Evolutionary conservation across 345 rosid species (phyloP).

Genomic region (Salix dunnii): DNA sequence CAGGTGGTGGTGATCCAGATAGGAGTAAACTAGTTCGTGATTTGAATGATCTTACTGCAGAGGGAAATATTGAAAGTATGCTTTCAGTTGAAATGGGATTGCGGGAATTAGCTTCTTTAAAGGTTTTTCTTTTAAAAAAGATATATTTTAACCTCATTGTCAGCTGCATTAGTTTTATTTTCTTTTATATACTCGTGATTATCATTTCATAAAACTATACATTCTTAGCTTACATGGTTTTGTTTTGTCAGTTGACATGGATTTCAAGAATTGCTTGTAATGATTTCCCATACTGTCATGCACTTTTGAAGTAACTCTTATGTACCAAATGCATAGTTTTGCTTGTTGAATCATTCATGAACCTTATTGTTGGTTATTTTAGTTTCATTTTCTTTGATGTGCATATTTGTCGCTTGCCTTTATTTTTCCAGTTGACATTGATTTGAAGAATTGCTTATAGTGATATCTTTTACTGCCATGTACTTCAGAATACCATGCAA

Average conservation of each 20-base stretch:
- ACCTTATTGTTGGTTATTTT: neutral
- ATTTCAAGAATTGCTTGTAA: neutral
- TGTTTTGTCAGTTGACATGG: neutral
- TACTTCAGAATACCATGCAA: neutral
- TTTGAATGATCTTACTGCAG: slow-evolving; percentile 78
- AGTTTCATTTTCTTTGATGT: neutral
- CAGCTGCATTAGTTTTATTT: neutral
- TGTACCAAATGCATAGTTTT: neutral
- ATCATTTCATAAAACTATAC: neutral
- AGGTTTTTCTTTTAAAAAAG: slow-evolving; percentile 41
- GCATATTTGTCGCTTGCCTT: neutral
- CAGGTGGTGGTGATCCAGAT: slow-evolving; percentile 57
- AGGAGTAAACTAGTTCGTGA: slow-evolving; percentile 51
- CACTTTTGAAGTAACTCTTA: neutral
- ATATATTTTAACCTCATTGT: neutral
- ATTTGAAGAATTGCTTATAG: neutral
- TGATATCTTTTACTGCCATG: neutral
- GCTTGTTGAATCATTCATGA: neutral
- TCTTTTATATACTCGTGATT: neutral
- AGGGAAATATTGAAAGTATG: slow-evolving; percentile 98
- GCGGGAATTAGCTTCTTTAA: slow-evolving; percentile 81
- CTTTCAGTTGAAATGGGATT: slow-evolving; percentile 98
- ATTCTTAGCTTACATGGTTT: neutral
- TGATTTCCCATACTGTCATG: neutral
- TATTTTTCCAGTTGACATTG: neutral